Percentiles rank a stretch among this genome's conserved stretches.
Conservation (phyloP, 140 eudicot species). For the Senecio squalidus region DNA sequence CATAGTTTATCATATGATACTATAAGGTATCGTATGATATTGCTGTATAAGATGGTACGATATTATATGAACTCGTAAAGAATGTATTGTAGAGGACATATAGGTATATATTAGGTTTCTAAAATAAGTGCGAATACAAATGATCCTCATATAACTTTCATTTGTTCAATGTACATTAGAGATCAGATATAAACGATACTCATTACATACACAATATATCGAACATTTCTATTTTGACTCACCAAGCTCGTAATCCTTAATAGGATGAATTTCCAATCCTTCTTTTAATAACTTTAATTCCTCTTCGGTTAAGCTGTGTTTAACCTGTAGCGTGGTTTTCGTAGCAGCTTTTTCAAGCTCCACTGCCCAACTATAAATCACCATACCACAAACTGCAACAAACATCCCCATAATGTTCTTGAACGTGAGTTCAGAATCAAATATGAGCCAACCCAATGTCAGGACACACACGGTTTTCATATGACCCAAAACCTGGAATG, state of each 20-base stretch:
- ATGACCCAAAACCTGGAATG: constrained; percentile 15
- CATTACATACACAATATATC: constrained; percentile 6
- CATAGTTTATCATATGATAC: too few species aligned
- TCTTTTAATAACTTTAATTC: constrained; percentile 9
- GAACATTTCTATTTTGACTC: constrained; percentile 35
- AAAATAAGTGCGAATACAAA: too few species aligned
- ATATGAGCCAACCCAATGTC: constrained; percentile 13
- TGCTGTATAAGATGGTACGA: too few species aligned
- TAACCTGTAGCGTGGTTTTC: background rate
- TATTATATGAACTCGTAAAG: too few species aligned
- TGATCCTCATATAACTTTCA: too few species aligned
- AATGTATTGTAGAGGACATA: too few species aligned
- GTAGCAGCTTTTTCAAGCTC: constrained; percentile 5
- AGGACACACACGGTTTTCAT: constrained; percentile 12
- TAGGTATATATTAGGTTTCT: too few species aligned
- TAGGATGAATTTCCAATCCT: constrained; percentile 10
- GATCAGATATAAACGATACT: constrained; percentile 4
- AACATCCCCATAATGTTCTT: constrained; percentile 14
- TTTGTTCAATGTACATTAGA: too few species aligned
- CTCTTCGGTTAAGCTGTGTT: constrained; percentile 12
- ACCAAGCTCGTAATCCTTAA: constrained; percentile 44
- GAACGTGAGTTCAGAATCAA: constrained; percentile 13
- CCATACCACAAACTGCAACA: constrained; percentile 14
- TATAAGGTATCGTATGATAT: too few species aligned
- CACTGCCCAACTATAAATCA: constrained; percentile 14